Evolutionary conservation across 2,329 filamentous ascomycete genomes (phyloP), one percentile per base, ranked within the genome.

Genomic region (Fonsecaea pedrosoi): DNA sequence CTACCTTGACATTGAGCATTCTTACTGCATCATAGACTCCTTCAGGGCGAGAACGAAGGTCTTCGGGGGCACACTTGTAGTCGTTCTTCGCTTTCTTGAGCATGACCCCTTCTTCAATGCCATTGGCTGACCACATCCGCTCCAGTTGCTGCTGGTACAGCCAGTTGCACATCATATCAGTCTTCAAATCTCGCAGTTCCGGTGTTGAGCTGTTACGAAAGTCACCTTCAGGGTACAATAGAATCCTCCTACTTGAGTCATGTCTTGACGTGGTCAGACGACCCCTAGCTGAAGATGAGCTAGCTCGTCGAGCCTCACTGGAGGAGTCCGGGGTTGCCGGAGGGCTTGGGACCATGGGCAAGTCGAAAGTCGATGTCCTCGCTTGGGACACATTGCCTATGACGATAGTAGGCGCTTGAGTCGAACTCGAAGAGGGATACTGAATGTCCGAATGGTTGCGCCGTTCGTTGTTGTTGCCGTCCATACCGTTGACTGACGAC

Each of bases 121-220:
- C 77, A 60, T 80, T 80, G 30, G 76, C 77, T 2, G 79, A 82
- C 85, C 85, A 86, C 37, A 84, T 75, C 63, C 77, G 79, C 73
- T 88, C 85, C 69, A 86, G 79, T 69, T 89, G 87, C 72, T 87
- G 84, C 66, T 87, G 84, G 74, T 88, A 85, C 2, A 90, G 80
- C 82, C 84, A 89, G 71, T 85, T 87, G 72, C 86, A 86, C 81
- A 88, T 86, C 69, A 90, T 83, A 74, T 89, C 85, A 70, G 80
- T 82, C 74, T 86, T 87, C 15, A 70, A 60, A 48, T 70, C 63
- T 30, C 63, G 60, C 6, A 70, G 54, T 38, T 70, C 66, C 12
- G 59, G 60, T 13, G 56, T 64, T 13, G 68, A 68, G 42, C 66
- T 66, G 53, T 68, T 70, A 15, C 68, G 62, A 34, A 70, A 68